These are phyloP conservation scores for Hsuehochloa calcarea DNA, from an alignment of 176 grass and related monocot genomes.

Conservation along the genomic window DNA sequence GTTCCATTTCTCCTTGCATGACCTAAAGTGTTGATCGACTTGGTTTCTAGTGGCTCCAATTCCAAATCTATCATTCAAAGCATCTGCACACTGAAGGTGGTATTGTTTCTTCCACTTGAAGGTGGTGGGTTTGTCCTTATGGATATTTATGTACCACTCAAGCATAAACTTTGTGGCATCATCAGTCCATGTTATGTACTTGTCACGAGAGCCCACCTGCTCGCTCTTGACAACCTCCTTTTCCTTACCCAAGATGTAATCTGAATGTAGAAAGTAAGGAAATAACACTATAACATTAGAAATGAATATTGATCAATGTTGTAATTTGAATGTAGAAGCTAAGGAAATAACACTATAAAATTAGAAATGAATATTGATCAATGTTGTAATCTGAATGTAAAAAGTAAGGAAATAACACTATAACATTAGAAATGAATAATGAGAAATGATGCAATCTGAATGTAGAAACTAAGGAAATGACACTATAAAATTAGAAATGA, in stretches of 20 bases:
- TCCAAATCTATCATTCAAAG: neutral
- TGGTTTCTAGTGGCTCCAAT: too few relatives aligned
- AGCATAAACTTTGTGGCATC: constrained; percentile 3
- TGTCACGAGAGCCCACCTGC: neutral
- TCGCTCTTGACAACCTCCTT: neutral
- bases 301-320: neutral
- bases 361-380: too few relatives aligned
- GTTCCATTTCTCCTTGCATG: too few relatives aligned
- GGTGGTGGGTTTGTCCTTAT: neutral
- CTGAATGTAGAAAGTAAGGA: too few relatives aligned
- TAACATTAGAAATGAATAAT: too few relatives aligned
- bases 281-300: too few relatives aligned
- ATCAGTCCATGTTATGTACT: neutral
- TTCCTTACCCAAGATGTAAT: neutral
- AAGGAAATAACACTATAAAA: too few relatives aligned
- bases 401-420: too few relatives aligned
- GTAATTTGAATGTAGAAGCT: too few relatives aligned
- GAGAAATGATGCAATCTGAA: rapidly evolving
- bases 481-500: too few relatives aligned
- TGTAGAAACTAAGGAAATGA: rapidly evolving
- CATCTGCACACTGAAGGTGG: neutral
- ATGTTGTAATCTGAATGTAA: rapidly evolving
- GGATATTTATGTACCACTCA: neutral
- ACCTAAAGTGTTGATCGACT: too few relatives aligned
- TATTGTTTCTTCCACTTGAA: constrained; percentile 14